Conservation (phyloP, 2,329 filamentous ascomycete species). For the Claviceps sp. region DNA sequence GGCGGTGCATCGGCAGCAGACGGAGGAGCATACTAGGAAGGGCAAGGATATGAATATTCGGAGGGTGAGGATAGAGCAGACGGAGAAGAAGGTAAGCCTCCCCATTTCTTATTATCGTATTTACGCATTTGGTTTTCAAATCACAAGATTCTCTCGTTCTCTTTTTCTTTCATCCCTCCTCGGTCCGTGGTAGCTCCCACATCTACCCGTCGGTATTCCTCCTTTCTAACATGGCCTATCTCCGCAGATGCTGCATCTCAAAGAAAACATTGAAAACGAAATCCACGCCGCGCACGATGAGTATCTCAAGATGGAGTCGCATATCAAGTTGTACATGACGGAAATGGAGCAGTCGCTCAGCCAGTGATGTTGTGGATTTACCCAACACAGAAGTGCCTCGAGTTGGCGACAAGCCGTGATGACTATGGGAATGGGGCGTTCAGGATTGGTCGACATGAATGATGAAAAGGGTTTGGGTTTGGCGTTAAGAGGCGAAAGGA, state of each 20-base stretch:
- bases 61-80: constrained; percentile 90
- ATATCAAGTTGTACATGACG: constrained; percentile 94
- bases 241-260: constrained; percentile 82
- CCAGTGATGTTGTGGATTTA: constrained; percentile 5
- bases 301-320: constrained; percentile 93
- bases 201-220: too few relatives aligned
- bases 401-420: background rate
- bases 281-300: constrained; percentile 83
- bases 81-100: constrained; percentile 77
- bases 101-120: background rate
- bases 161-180: background rate
- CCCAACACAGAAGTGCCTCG: background rate
- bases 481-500: constrained; percentile 21
- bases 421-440: background rate
- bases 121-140: too few relatives aligned
- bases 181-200: too few relatives aligned
- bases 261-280: constrained; percentile 94
- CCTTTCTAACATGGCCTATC: background rate
- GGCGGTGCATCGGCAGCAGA: constrained; percentile 63
- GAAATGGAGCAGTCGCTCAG: constrained; percentile 88
- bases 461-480: background rate
- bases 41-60: constrained; percentile 84
- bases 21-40: constrained; percentile 76
- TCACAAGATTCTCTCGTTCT: background rate
- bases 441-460: background rate